Evolutionary conservation across 2,329 filamentous ascomycete genomes (phyloP), one percentile per base, ranked within the genome.

Genomic region (Acarospora socialis): DNA sequence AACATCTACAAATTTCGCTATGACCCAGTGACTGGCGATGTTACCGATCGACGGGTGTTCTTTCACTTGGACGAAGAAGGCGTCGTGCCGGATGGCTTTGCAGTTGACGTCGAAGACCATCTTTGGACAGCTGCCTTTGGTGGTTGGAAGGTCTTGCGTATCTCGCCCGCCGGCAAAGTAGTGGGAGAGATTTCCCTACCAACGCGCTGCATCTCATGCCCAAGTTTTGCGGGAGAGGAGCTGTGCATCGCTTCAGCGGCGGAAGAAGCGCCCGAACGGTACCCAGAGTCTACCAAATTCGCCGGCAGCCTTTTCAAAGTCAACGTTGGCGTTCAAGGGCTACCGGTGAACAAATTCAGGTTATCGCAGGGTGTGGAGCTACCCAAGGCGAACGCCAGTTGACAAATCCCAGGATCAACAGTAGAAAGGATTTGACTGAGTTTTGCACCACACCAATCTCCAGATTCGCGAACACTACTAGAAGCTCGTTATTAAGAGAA

Each of bases 61-160:
- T 87, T 84, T 59, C 61, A 67, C 35, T 73, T 84, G 49, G 64
- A 69, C 3, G 69, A 69, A 1, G 76, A 77, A 28, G 70, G 73
- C 8, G 61, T 60, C 4, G 64, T 70, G 40, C 83, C 83, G 1
- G 86, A 94, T 54, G 86, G 86, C 2, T 86, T 87, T 56, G 76
- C 77, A 40, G 70, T 92, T 47, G 86, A 94, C 49, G 69, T 67
- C 25, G 73, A 92, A 33, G 84, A 83, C n/a, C 77, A 79, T 58
- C 66, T 93, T 47, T 94, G 87, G 86, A 76, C 80, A 39, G 81
- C 82, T 5, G 65, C 90, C n/a, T 90, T 82, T 50, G 83, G 83
- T 33, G 80, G 78, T 40, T 63, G 70, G 37, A 70, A 73, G 38
- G 81, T 93, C 15, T 59, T 92, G 42, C 73, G 79, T 51, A 77